Evolutionary conservation across 331 rosid species (phyloP).

Genomic region (Rosa hybrid): DNA sequence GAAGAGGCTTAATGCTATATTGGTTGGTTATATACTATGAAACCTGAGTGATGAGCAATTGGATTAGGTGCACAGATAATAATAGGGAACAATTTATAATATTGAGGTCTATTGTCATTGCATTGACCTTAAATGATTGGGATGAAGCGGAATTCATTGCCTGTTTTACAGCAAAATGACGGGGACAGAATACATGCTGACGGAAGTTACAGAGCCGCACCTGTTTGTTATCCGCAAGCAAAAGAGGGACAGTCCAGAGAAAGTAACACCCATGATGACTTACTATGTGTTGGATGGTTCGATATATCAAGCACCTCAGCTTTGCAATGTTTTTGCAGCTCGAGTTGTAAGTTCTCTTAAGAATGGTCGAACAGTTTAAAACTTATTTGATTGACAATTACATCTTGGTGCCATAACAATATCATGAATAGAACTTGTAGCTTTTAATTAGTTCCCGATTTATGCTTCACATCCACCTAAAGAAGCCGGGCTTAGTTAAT

Average conservation of each 20-base stretch:
- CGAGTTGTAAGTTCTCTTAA: constrained; percentile 53
- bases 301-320: constrained; percentile 90
- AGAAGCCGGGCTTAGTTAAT: constrained; percentile 7
- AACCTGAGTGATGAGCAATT: not conserved
- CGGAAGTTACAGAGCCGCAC: constrained; percentile 85
- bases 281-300: constrained; percentile 89
- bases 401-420: not conserved
- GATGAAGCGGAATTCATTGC: constrained; percentile 1
- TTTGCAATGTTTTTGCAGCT: constrained; percentile 84
- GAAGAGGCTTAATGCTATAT: not conserved
- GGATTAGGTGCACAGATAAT: not conserved
- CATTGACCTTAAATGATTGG: constrained; percentile 7
- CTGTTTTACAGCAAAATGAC: constrained; percentile 65
- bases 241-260: constrained; percentile 89
- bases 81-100: too few species aligned
- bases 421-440: constrained; percentile 3
- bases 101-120: too few species aligned
- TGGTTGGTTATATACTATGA: not conserved
- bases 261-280: constrained; percentile 80
- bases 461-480: not conserved
- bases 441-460: not conserved
- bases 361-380: not conserved
- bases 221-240: constrained; percentile 81
- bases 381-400: not conserved
- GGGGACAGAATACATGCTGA: constrained; percentile 66